phyloP scores from a whole-genome alignment of 352 stramenopile genomes.

The Pythium brassicae region DNA sequence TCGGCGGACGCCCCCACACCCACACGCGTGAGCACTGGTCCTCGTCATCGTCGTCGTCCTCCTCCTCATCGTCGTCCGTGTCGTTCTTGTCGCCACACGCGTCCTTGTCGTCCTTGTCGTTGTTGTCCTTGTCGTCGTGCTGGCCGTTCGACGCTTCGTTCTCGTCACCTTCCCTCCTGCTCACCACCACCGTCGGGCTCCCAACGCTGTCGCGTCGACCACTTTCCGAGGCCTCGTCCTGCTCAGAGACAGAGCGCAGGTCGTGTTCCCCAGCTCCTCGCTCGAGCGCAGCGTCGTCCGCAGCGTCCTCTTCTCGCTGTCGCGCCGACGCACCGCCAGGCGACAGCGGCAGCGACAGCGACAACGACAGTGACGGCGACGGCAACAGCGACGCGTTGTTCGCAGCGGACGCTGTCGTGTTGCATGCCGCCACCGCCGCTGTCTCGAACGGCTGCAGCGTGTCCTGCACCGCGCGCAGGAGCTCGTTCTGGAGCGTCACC shows the following conservation, averaged over 20 bases:
- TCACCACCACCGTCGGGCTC: too few relatives aligned
- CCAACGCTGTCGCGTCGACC: too few relatives aligned
- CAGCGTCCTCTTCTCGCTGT: neutral
- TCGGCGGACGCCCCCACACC: constrained; percentile 68
- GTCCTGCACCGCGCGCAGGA: constrained; percentile 34
- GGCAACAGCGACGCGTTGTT: too few relatives aligned
- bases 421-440: neutral
- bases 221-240: too few relatives aligned
- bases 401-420: too few relatives aligned
- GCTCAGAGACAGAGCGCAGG: too few relatives aligned
- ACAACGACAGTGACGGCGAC: too few relatives aligned
- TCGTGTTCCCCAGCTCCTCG: too few relatives aligned
- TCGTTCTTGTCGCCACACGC: constrained; percentile 2
- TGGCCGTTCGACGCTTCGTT: neutral
- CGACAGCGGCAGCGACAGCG: too few relatives aligned
- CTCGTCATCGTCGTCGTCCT: constrained; percentile 8
- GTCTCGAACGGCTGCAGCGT: constrained; percentile 29
- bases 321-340: too few relatives aligned
- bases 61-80: neutral
- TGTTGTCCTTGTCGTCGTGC: neutral
- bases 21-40: constrained; percentile 38
- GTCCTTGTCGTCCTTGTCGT: neutral
- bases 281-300: neutral
- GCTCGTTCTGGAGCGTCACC: constrained; percentile 39
- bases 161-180: neutral